Conservation (phyloP, 331 rosid genomes). For the Rosa hybrid region DNA sequence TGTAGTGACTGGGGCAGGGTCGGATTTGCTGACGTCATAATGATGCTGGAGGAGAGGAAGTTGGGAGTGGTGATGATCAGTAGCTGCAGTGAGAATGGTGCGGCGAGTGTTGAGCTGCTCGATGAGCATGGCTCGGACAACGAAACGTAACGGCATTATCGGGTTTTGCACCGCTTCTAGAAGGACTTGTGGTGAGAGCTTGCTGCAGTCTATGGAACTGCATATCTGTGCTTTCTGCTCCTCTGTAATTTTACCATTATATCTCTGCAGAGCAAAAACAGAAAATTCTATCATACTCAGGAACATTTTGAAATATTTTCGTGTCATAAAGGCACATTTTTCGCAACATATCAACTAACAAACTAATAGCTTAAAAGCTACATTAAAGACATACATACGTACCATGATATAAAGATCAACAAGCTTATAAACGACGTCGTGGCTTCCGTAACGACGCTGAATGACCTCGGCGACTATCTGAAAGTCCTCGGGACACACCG, state of each 20-base stretch:
- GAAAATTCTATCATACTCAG: not conserved
- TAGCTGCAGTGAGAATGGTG: slow-evolving; percentile 27
- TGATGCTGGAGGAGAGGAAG: not conserved
- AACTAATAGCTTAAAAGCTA: not conserved
- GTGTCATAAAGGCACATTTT: not conserved
- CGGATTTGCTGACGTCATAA: not conserved
- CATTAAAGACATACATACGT: slow-evolving; percentile 30
- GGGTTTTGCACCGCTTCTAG: slow-evolving; percentile 77
- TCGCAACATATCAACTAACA: not conserved
- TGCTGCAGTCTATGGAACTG: slow-evolving; percentile 64
- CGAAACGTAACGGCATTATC: slow-evolving; percentile 70
- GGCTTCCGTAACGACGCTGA: slow-evolving; percentile 46
- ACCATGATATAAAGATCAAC: slow-evolving; percentile 70
- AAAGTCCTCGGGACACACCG: slow-evolving; percentile 55
- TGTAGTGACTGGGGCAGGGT: slow-evolving; percentile 5
- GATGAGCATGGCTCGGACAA: slow-evolving; percentile 72
- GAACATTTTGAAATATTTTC: not conserved
- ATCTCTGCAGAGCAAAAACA: slow-evolving; percentile 41
- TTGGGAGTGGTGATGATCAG: slow-evolving; percentile 2
- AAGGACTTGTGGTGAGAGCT: slow-evolving; percentile 52
- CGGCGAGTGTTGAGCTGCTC: slow-evolving; percentile 84
- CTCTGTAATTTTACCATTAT: slow-evolving; percentile 50
- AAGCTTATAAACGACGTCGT: slow-evolving; percentile 65
- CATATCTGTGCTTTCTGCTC: slow-evolving; percentile 61
- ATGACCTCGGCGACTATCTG: slow-evolving; percentile 49